These are phyloP conservation scores for Chlorella sp. DNA, from an alignment of 139 green algal genomes.

Conservation along the genomic window DNA sequence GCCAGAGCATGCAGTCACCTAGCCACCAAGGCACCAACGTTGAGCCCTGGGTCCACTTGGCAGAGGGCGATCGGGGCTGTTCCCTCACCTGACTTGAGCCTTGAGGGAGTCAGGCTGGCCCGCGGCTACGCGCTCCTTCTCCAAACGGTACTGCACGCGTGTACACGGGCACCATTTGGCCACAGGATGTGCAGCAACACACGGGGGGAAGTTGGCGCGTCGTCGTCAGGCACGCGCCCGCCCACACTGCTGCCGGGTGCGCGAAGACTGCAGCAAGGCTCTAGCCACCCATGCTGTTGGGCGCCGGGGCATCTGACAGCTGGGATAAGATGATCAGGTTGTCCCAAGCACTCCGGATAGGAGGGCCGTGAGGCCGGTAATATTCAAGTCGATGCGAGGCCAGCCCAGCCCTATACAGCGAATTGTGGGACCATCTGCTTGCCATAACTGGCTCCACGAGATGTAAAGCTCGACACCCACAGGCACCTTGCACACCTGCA, in stretches of 20 bases:
- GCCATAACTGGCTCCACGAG: too few relatives aligned
- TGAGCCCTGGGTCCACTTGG: too few relatives aligned
- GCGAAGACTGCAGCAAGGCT: too few relatives aligned
- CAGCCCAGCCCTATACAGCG: neutral
- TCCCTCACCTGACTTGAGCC: slow-evolving; percentile 1
- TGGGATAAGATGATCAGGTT: neutral
- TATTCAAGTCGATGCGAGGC: neutral
- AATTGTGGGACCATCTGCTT: neutral
- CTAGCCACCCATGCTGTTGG: neutral
- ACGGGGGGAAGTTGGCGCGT: too few relatives aligned
- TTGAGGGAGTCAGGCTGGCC: neutral
- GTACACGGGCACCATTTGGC: neutral
- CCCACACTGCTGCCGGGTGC: neutral
- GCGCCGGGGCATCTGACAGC: neutral
- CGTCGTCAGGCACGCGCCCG: too few relatives aligned
- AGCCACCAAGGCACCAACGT: too few relatives aligned
- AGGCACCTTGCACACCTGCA: too few relatives aligned
- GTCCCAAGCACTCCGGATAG: neutral
- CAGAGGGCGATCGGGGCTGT: neutral
- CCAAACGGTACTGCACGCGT: slow-evolving; percentile 55
- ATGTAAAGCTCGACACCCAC: too few relatives aligned
- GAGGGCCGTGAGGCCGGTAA: neutral
- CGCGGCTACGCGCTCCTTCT: slow-evolving; percentile 22
- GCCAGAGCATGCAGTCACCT: too few relatives aligned
- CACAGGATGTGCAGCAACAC: neutral